Percentiles rank a stretch among this genome's conserved stretches.
These are phyloP conservation scores for Pittosporum tobira DNA, from an alignment of 129 eudicot genomes.

Conservation along the genomic window DNA sequence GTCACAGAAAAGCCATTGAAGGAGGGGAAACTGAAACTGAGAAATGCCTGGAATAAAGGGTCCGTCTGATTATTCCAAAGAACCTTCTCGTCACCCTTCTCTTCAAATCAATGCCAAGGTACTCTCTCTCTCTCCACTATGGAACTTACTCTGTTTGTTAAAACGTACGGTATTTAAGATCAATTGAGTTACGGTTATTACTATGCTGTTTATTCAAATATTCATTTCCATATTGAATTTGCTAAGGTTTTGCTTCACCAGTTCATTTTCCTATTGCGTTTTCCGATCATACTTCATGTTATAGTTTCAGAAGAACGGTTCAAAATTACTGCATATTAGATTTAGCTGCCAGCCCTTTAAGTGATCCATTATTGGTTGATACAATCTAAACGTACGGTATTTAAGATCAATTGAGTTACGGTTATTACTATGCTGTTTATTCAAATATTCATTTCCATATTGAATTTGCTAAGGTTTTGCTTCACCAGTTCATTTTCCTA, in stretches of 20 bases:
- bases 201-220: neutral
- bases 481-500: no score
- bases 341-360: neutral
- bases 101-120: slow-evolving; percentile 77
- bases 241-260: neutral
- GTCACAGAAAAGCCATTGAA: no score
- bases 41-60: slow-evolving; percentile 78
- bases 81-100: slow-evolving; percentile 73
- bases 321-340: neutral
- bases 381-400: no score
- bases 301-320: neutral
- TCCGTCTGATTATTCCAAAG: slow-evolving; percentile 59
- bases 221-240: neutral
- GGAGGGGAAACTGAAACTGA: neutral
- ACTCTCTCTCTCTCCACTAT: slow-evolving; percentile 10
- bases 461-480: no score
- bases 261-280: no score
- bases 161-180: no score
- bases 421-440: no score
- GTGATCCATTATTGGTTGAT: no score
- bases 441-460: neutral
- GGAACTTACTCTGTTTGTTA: no score
- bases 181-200: no score
- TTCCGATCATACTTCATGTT: no score
- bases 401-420: no score